Percentiles rank a stretch among this genome's conserved stretches.
These are phyloP conservation scores for Tulasnella sp. DNA, from an alignment of 768 basidiomycete genomes.

Conservation along the genomic window DNA sequence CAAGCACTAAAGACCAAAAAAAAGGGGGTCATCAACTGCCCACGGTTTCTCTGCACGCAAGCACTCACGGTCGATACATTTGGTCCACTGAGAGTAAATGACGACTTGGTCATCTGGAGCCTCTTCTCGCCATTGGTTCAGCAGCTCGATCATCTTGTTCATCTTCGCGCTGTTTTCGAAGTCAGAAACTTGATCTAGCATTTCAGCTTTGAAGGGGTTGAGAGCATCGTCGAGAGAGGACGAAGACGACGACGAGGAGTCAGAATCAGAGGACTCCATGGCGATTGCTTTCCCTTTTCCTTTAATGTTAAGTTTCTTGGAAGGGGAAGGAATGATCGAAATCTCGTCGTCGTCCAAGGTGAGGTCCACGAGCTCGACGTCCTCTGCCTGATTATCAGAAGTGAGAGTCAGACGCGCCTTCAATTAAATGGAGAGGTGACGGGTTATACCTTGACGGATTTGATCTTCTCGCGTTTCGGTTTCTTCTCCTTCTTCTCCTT, in stretches of 20 bases:
- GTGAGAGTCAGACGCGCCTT: not conserved
- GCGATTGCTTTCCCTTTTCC: not conserved
- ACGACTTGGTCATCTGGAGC: slow-evolving; percentile 55
- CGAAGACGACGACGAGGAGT: no score
- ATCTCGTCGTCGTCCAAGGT: not conserved
- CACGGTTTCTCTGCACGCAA: not conserved
- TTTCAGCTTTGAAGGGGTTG: not conserved
- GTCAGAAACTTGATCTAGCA: not conserved
- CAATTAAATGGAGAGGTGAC: no score
- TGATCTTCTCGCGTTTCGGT: not conserved
- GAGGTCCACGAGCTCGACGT: not conserved
- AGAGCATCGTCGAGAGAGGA: not conserved
- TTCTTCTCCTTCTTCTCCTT: not conserved
- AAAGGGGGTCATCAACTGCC: not conserved
- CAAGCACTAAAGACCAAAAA: slow-evolving; percentile 26
- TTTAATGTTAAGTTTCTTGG: not conserved
- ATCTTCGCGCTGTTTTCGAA: slow-evolving; percentile 61
- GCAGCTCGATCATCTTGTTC: slow-evolving; percentile 27
- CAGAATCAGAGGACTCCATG: not conserved
- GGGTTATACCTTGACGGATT: not conserved
- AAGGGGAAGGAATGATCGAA: not conserved
- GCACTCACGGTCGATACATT: slow-evolving; percentile 47
- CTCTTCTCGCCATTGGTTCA: slow-evolving; percentile 26
- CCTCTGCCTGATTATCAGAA: not conserved
- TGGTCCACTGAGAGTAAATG: slow-evolving; percentile 65